Evolutionary conservation across 129 eudicot species (phyloP).

Genomic region (Centaurea solstitialis): DNA sequence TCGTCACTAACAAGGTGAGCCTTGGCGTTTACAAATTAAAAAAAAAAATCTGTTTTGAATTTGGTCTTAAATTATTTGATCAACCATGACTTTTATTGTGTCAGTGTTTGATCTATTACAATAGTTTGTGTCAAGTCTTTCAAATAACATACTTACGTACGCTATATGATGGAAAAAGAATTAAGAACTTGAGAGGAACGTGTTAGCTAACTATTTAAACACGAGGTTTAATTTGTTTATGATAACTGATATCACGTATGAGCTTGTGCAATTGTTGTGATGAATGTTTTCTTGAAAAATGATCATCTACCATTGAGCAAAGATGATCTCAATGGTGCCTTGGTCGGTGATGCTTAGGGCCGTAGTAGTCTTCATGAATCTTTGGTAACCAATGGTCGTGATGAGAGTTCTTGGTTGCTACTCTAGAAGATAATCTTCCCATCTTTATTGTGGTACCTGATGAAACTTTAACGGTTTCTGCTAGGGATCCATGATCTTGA

Average conservation of each 20-base stretch:
- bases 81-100: background rate
- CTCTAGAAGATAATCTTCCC: constrained; percentile 33
- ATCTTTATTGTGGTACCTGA: constrained; percentile 47
- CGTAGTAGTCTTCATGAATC: constrained; percentile 85
- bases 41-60: background rate
- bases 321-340: constrained; percentile 45
- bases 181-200: background rate
- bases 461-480: constrained; percentile 30
- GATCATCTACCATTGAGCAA: background rate
- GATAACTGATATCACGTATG: constrained; percentile 1
- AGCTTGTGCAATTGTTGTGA: constrained; percentile 8
- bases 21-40: background rate
- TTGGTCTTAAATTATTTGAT: background rate
- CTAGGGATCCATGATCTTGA: constrained; percentile 12
- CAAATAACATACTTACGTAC: background rate
- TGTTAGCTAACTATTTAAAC: background rate
- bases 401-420: constrained; percentile 44
- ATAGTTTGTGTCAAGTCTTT: background rate
- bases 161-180: background rate
- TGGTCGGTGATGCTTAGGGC: constrained; percentile 64
- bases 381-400: constrained; percentile 60
- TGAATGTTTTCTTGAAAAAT: background rate
- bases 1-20: background rate
- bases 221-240: background rate
- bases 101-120: constrained; percentile 2